Evolutionary conservation across 2,329 filamentous ascomycete genomes (phyloP), one percentile per base, ranked within the genome.

Genomic region (Aciculosporium take): DNA sequence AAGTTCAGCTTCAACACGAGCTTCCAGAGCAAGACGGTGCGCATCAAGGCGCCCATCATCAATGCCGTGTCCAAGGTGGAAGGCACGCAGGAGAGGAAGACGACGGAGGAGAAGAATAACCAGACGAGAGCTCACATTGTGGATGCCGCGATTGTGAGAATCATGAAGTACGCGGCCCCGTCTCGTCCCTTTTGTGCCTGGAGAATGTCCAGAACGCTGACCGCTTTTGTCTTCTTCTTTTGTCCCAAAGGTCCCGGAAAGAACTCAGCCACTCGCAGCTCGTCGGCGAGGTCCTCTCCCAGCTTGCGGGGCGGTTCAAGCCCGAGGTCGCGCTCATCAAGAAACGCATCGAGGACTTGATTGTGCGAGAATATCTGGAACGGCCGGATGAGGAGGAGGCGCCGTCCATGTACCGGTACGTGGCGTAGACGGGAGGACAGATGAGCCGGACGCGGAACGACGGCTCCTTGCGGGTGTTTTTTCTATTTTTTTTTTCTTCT

Each of bases 31-130:
- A 87, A 85, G 56, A 79, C 83, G 38, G 72, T 91, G 53, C 86
- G 84, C 58, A 85, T 95, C 62, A 94, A 94, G 60, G 84, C 91
- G 17, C 85, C 85, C 18, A 81, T 91, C 5, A 82, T 94, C 50
- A 83, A 76, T 38, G 76, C 79, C 1, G 74, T 80, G 15, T 93
- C 86, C 57, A 91, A 86, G 62, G 83, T 94, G 1, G 89, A 96
- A 62, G 85, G 76, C 40, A 66, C 74, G 48, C 67, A 74, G 3
- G 77, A 82, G 59, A 66, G 78, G 37, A 78, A 76, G 59, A 75
- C 76, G 39, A 89, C 84, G 0, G 79, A 87, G 57, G 74, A 79
- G 52, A 83, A 81, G 67, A 86, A 83, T 49, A 75, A 84, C 50
- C 77, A 84, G 56, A 78, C 74, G 18, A 68, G 84, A 47, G 72